Base-by-base conservation (phyloP, 2,329 filamentous ascomycete species). In the Talaromyces sp. region DNA sequence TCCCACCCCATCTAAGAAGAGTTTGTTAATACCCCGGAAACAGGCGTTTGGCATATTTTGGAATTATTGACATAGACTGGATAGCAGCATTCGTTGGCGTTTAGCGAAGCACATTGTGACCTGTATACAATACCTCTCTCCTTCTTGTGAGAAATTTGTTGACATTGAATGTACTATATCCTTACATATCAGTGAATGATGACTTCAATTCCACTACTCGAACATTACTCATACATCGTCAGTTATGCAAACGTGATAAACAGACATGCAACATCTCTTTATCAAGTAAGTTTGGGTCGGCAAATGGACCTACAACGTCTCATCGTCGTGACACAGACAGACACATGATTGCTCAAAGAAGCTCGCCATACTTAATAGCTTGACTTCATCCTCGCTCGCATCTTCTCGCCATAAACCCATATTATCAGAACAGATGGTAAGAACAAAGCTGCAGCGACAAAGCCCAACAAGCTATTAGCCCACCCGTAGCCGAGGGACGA, bases 381-480 rank as follows among this genome's bases (percentile, higher is more conserved):
- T 39, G 33, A 50, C 27, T 52, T 61, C 19, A 52, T 61, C 19
- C 17, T 52, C 37, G 47, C 47, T n/a, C 45, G 45, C 59, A 61
- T 61, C 45, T 15, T 61, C 10, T 37, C n/a, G 11, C 81, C 82
- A 66, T 76, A 81, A 35, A 71, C 72, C 79, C 80, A 84, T 41
- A 84, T 68, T 62, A 82, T 61, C 8, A 81, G 67, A 5, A 81
- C 79, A 1, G 77, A 77, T 3, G 79, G 78, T 17, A 72, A 62
- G 15, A 71, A 71, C 73, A 78, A 1, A 71, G 76, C 45, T 78
- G 72, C 3, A 67, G 74, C 75, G 6, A 78, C 63, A 35, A 86
- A 81, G 73, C 83, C 82, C 75, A 89, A 65, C 75, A 86, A 72
- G 77, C 75, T 76, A 63, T 80, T 82, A 0, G 81, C 80, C 80